A percentile compares a stretch with the other conserved stretches of the same genome.
Conservation (phyloP, 768 basidiomycete species). For the Ephemerocybe angulata region DNA sequence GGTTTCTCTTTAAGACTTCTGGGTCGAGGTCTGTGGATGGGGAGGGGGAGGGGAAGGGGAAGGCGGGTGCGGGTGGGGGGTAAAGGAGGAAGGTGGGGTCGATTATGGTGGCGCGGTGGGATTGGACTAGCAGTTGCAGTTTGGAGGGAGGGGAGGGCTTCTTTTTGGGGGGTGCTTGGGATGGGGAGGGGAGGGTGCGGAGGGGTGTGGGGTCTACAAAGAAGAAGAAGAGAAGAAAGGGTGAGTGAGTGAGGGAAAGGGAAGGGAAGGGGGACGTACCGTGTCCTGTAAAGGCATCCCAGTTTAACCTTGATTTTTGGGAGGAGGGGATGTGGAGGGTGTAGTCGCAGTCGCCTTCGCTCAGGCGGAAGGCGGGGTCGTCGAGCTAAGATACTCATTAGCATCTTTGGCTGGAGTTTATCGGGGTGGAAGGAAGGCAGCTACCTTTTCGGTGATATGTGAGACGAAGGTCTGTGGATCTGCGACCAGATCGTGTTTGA, state of each 20-base stretch:
- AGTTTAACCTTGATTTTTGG: constrained; percentile 57
- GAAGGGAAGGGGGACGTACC: constrained; percentile 37
- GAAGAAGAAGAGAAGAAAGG: not conserved
- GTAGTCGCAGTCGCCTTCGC: constrained; percentile 39
- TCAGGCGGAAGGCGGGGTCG: constrained; percentile 38
- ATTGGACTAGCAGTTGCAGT: constrained; percentile 56
- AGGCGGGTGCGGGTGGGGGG: not conserved
- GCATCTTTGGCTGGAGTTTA: not conserved
- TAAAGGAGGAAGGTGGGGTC: constrained; percentile 39
- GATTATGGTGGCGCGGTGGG: constrained; percentile 47
- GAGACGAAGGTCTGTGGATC: constrained; percentile 32
- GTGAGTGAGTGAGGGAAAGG: not conserved
- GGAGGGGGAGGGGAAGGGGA: constrained; percentile 7
- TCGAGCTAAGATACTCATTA: constrained; percentile 18
- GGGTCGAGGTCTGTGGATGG: constrained; percentile 25
- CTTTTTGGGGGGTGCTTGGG: constrained; percentile 25
- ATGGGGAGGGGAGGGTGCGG: constrained; percentile 34
- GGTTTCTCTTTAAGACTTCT: constrained; percentile 34
- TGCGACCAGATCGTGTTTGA: constrained; percentile 37
- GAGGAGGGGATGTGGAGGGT: constrained; percentile 36
- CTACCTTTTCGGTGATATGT: constrained; percentile 33
- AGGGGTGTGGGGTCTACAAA: constrained; percentile 53
- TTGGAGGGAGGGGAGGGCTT: constrained; percentile 43
- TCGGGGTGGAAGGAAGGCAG: constrained; percentile 3
- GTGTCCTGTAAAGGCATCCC: constrained; percentile 53